Evolutionary conservation across 2,329 filamentous ascomycete genomes (phyloP).

Genomic region (Aspergillus puulaauensis): DNA sequence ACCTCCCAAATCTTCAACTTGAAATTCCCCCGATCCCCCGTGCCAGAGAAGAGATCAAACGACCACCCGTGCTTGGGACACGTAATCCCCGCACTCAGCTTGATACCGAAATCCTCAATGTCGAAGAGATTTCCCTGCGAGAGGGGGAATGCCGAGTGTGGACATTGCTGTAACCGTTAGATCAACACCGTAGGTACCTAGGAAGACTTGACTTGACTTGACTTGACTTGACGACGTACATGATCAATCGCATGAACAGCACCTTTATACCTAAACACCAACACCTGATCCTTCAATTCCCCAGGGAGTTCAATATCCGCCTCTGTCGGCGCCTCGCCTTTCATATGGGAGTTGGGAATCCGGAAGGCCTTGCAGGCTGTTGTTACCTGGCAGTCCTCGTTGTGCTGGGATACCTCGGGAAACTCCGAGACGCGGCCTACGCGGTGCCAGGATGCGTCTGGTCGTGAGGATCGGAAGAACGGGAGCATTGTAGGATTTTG

Average conservation of each 20-base stretch:
- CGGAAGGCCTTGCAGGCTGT: slow-evolving; percentile 62
- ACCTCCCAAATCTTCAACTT: slow-evolving; percentile 64
- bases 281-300: slow-evolving; percentile 58
- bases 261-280: slow-evolving; percentile 64
- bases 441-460: slow-evolving; percentile 50
- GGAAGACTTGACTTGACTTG: too few species aligned
- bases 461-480: slow-evolving; percentile 19
- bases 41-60: slow-evolving; percentile 66
- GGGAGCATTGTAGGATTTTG: slow-evolving; percentile 13
- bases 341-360: slow-evolving; percentile 42
- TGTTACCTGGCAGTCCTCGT: slow-evolving; percentile 38
- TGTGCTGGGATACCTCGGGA: slow-evolving; percentile 50
- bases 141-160: slow-evolving; percentile 66
- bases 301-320: slow-evolving; percentile 36
- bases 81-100: slow-evolving; percentile 53
- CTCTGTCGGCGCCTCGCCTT: slow-evolving; percentile 27
- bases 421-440: slow-evolving; percentile 57
- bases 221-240: slow-evolving; percentile 42
- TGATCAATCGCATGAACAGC: slow-evolving; percentile 69
- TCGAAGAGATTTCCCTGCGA: slow-evolving; percentile 65
- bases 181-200: too few species aligned
- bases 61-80: slow-evolving; percentile 72
- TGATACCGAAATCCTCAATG: slow-evolving; percentile 68
- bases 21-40: slow-evolving; percentile 62
- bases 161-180: slow-evolving; percentile 55